These are phyloP conservation scores for Myriosclerotinia curreyana DNA, from an alignment of 2,329 filamentous ascomycete species.

Conservation along the genomic window DNA sequence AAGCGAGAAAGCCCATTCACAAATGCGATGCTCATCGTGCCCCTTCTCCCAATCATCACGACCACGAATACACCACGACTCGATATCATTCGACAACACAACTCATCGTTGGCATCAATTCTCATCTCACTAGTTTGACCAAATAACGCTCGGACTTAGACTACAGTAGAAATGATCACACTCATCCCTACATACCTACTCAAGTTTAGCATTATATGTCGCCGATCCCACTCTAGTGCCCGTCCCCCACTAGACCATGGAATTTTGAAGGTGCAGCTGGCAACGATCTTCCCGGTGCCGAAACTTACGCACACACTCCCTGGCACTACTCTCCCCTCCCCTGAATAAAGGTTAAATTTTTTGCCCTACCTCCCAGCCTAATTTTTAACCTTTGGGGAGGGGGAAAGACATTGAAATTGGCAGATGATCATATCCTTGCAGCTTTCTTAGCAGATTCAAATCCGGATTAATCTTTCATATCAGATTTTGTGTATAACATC, in stretches of 20 bases:
- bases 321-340: too few relatives aligned
- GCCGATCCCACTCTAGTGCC: conserved; percentile 11
- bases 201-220: neutral
- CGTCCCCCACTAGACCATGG: neutral
- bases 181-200: conserved; percentile 4
- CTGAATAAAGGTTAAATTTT: too few relatives aligned
- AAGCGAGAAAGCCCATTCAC: neutral
- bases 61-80: conserved; percentile 6
- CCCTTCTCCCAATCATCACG: neutral
- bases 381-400: too few relatives aligned
- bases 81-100: conserved; percentile 13
- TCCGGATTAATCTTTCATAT: neutral
- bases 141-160: conserved; percentile 2
- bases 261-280: conserved; percentile 3
- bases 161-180: conserved; percentile 10
- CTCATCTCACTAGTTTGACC: conserved; percentile 3
- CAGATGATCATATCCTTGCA: conserved; percentile 2
- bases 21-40: neutral
- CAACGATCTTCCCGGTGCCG: conserved; percentile 14
- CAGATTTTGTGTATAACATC: neutral
- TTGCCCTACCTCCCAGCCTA: too few relatives aligned
- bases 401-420: conserved; percentile 9
- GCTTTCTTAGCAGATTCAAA: conserved; percentile 5
- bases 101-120: neutral
- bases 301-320: conserved; percentile 2